These are phyloP conservation scores for Metarhizium anisopliae DNA, from an alignment of 2,329 filamentous ascomycete species.

Conservation along the genomic window DNA sequence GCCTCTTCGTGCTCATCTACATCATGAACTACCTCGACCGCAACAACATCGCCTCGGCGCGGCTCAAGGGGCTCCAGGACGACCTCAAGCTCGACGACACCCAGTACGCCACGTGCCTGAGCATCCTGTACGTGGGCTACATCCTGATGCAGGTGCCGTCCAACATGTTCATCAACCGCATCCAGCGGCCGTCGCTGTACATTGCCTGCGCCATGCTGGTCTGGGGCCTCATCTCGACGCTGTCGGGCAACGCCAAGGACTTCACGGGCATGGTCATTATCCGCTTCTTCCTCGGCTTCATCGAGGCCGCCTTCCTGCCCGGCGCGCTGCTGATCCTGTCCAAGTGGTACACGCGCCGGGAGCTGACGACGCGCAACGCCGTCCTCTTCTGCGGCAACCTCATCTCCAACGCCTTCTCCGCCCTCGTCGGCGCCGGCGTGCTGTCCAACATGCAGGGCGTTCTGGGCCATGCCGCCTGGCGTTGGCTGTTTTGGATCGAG, in stretches of 20 bases:
- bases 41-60: conserved; percentile 60
- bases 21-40: conserved; percentile 64
- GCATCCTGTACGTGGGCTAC: conserved; percentile 59
- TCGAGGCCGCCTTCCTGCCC: conserved; percentile 57
- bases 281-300: conserved; percentile 52
- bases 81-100: conserved; percentile 47
- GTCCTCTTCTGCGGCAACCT: conserved; percentile 52
- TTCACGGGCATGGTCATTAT: conserved; percentile 46
- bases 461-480: conserved; percentile 46
- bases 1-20: conserved; percentile 64
- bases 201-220: conserved; percentile 43
- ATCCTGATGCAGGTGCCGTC: conserved; percentile 54
- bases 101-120: conserved; percentile 55
- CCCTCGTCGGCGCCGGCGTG: conserved; percentile 49
- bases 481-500: conserved; percentile 54
- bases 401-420: conserved; percentile 51
- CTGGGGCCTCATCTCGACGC: conserved; percentile 52
- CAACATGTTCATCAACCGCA: conserved; percentile 49
- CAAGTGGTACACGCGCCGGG: conserved; percentile 57
- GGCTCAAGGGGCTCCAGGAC: conserved; percentile 53
- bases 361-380: conserved; percentile 45
- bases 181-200: conserved; percentile 41
- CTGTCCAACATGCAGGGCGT: conserved; percentile 48
- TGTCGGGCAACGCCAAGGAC: conserved; percentile 41
- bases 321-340: conserved; percentile 55